Conservation (phyloP, 257 asterid species). For the Nicotiana noctiflora region DNA sequence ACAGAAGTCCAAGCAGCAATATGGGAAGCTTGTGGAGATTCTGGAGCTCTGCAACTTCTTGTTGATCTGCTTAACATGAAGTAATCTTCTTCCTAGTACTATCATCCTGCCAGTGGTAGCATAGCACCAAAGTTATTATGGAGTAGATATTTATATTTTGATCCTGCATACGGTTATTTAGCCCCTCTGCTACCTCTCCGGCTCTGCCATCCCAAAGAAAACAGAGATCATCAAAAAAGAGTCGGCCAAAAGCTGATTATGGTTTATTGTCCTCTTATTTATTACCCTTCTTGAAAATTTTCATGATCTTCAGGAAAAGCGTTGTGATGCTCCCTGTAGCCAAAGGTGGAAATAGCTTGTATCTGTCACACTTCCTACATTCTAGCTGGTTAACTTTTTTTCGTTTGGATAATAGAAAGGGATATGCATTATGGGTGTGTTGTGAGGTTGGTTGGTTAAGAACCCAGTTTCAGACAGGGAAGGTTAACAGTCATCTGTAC, state of each 20-base stretch:
- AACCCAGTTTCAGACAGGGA: background rate
- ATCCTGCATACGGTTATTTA: background rate
- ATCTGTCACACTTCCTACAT: background rate
- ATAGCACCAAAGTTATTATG: background rate
- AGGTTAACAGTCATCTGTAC: background rate
- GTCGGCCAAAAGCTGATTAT: background rate
- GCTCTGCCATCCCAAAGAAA: background rate
- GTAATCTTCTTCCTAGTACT: conserved; percentile 33
- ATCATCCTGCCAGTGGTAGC: background rate
- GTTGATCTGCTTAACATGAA: conserved; percentile 79
- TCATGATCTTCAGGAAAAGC: background rate
- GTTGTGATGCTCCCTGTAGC: background rate
- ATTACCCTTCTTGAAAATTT: background rate
- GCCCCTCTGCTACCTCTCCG: background rate
- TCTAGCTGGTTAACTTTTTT: background rate
- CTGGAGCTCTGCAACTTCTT: conserved; percentile 74
- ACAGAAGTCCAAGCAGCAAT: conserved; percentile 69
- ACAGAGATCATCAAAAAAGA: background rate
- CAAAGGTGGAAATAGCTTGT: background rate
- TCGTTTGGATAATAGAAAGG: background rate
- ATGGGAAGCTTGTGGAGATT: conserved; percentile 96
- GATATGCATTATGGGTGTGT: background rate
- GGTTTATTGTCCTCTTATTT: background rate
- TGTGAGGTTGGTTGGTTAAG: background rate
- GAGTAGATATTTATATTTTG: background rate